Evolutionary conservation across 148 eudicot species (phyloP), one percentile per base, ranked within the genome.

Genomic region (Spergularia marina): DNA sequence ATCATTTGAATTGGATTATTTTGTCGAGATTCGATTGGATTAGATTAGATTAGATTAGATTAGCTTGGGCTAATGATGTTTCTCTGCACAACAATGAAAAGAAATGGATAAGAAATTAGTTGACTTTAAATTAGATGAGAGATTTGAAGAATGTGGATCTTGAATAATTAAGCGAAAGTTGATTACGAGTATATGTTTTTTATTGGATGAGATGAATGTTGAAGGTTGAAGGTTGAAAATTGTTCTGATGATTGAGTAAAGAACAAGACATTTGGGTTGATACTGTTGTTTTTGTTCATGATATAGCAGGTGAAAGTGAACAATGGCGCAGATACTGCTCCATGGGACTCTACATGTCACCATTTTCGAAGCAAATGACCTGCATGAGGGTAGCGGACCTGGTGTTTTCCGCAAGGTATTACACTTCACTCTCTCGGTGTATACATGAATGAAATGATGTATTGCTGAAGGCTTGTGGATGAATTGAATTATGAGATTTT

Each of bases 261-360:
- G 18, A 58, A 20, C 5, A 2, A 9, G 1, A 14, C 30, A 4
- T 65, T 65, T 40, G 44, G 7, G 7, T 39, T 20, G 30, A 5
- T 69, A 6, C 36, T 36, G 53, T 10, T 36, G 12, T 68, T 13
- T n/a, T 70, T 64, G 56, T 59, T 39, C 56, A 17, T 52, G 44
- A 47, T 57, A 8, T 21, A 68, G 55, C 53, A 61, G 72, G 56
- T 75, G 66, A 40, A 56, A 68, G 54, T 79, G 58, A 74, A 56
- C 76, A 73, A 92, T 92, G 98, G 88, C 90, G 65, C 87, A 83
- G 68, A 78, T 85, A 53, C 76, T 91, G 87, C 89, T 93, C 21
- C 98, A 93, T 76, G 98, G 98, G 18, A 93, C 96, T 41, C 86
- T 93, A 59, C 93, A 93, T 75, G 93, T 79, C 13, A 90, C 96